Evolutionary conservation across 371 early-diverging fungal genomes (phyloP).

Genomic region (Thermomucor indicae-seudaticae): DNA sequence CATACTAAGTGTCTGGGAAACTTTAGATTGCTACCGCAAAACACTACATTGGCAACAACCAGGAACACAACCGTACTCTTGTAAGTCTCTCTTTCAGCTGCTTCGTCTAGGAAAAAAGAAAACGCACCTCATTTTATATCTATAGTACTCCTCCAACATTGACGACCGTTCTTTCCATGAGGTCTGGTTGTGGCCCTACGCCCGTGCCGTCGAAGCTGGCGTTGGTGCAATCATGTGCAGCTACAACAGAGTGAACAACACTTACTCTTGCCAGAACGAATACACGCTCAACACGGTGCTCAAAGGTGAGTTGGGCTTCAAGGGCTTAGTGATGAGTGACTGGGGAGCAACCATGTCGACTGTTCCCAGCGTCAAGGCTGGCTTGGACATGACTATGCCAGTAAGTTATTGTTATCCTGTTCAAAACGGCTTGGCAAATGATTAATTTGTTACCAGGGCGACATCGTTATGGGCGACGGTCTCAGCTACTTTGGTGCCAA

Average conservation of each 20-base stretch:
- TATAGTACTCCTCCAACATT: slow-evolving; percentile 24
- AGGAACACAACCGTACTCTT: slow-evolving; percentile 28
- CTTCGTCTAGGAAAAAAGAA: not conserved
- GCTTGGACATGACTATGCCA: slow-evolving; percentile 54
- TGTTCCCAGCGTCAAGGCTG: slow-evolving; percentile 23
- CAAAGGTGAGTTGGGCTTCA: slow-evolving; percentile 37
- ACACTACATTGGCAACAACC: slow-evolving; percentile 51
- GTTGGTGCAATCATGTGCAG: slow-evolving; percentile 47
- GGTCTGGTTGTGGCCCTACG: slow-evolving; percentile 50
- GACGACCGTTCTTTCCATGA: slow-evolving; percentile 52
- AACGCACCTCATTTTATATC: not conserved
- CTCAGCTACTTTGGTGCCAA: slow-evolving; percentile 15
- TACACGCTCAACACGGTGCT: slow-evolving; percentile 28
- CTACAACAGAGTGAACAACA: slow-evolving; percentile 38
- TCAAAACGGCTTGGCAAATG: not conserved
- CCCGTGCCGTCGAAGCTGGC: slow-evolving; percentile 39
- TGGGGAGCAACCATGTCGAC: slow-evolving; percentile 24
- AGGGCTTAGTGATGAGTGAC: slow-evolving; percentile 22
- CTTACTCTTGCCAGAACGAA: slow-evolving; percentile 39
- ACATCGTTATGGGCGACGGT: slow-evolving; percentile 1
- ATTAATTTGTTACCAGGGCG: slow-evolving; percentile 2
- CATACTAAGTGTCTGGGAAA: too few relatives aligned
- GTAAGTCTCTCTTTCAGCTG: not conserved
- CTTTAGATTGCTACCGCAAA: slow-evolving; percentile 49
- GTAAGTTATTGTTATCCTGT: slow-evolving; percentile 3